These are phyloP conservation scores for Extremus antarcticus DNA, from an alignment of 495 filamentous ascomycete genomes.

Conservation along the genomic window DNA sequence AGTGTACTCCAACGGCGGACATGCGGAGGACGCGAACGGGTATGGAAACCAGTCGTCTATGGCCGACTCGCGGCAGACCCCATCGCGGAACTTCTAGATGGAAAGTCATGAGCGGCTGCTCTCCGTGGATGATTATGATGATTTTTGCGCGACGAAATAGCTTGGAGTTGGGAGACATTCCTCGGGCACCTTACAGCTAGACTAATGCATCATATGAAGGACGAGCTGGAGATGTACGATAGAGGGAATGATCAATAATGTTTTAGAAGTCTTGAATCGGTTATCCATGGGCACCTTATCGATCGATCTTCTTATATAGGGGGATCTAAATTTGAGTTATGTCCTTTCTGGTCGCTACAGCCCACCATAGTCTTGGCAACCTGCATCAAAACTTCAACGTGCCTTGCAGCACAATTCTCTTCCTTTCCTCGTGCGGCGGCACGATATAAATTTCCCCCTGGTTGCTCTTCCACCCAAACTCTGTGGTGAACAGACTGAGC, in stretches of 20 bases:
- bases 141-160: background rate
- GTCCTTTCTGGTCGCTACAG: no score
- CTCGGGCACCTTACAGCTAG: background rate
- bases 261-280: no score
- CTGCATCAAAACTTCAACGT: background rate
- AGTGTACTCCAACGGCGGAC: constrained; percentile 13
- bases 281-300: no score
- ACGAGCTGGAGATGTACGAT: background rate
- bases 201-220: background rate
- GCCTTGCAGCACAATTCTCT: background rate
- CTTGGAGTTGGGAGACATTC: background rate
- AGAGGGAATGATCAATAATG: background rate
- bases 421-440: constrained; percentile 20
- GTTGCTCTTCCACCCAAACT: constrained; percentile 16
- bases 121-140: background rate
- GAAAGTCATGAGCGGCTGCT: background rate
- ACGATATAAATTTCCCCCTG: constrained; percentile 13
- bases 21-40: constrained; percentile 3
- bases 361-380: background rate
- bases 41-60: constrained; percentile 11
- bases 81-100: constrained; percentile 24
- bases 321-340: no score
- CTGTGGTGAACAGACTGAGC: constrained; percentile 14
- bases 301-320: no score
- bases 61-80: background rate